Base-by-base conservation (phyloP, 192 early-diverging fungal genomes). In the Coemansia sp. region DNA sequence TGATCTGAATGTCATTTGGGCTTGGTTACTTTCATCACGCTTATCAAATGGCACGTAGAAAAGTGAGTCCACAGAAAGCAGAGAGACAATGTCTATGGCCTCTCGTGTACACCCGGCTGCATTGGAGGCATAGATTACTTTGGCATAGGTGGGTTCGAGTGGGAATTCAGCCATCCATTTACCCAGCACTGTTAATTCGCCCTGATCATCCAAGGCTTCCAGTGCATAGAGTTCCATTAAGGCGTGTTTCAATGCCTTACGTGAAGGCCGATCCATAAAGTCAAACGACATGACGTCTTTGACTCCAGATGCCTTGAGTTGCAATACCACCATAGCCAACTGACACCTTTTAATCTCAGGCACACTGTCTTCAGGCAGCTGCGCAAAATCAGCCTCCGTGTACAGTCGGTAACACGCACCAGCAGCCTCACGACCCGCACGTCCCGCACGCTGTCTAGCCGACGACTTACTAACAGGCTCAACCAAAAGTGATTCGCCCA, bases 311-410 rank as follows among this genome's bases (percentile, higher is more conserved):
- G 97, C 94, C 64, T 95, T 97, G 53, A 99, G 78, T 19, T 87
- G 79, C 53, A 99, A 63, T 8, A 92, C 77, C 4, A 91, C 91
- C 35, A 85, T 84, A 3, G 92, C 80, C 30, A 97, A 74, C 56
- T 95, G 97, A 55, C 90, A 91, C 20, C 94, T 78, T 72, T 90
- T 85, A 58, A 99, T 99, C 77, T 97, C 97, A 5, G 97, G 94
- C 33, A 88, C 80, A 2, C 86, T 83, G 46, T 90, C 84, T 35
- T 92, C 87, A 19, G 80, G 79, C 39, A 99, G 62, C 47, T 77
- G 73, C 7, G 78, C 67, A 65, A 84, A 97, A 8, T 83, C 81
- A 2, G 83, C 72, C 67, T 97, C 90, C 0, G 92, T 92, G 70
- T 95, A 99, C 13, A 99, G 67, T 29, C 97, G 74, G 79, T 93